phyloP scores from a whole-genome alignment of 805 yeast species.

The Clavispora phyllophila region DNA sequence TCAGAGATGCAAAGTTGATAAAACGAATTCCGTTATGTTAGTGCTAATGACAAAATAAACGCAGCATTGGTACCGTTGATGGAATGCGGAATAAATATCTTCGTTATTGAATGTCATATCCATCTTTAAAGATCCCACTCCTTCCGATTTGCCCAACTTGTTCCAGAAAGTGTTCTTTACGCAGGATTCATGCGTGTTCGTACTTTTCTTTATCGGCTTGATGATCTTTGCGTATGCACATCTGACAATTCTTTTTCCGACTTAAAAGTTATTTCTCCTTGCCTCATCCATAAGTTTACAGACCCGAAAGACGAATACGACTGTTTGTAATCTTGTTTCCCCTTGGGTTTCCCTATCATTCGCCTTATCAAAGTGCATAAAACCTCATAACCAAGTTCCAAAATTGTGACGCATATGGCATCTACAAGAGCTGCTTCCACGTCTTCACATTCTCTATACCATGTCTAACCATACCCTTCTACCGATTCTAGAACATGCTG shows the following conservation, averaged over 20 bases:
- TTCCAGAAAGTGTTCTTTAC: neutral
- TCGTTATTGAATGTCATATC: too few species aligned
- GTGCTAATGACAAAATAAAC: too few species aligned
- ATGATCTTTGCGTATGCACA: neutral
- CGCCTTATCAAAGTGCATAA: neutral
- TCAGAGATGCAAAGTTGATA: neutral
- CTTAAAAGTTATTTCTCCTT: neutral
- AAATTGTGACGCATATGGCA: neutral
- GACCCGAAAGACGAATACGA: too few species aligned
- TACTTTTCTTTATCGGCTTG: neutral
- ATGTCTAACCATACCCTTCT: slow-evolving; percentile 1
- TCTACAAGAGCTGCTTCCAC: neutral
- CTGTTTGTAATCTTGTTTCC: neutral
- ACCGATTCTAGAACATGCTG: slow-evolving; percentile 1
- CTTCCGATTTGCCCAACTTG: neutral
- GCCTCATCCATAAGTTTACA: neutral
- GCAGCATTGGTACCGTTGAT: too few species aligned
- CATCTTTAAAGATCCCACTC: neutral
- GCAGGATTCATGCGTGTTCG: neutral
- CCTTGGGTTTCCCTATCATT: neutral
- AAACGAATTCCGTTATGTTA: neutral
- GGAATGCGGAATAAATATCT: too few species aligned
- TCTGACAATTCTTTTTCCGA: neutral
- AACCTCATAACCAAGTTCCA: neutral
- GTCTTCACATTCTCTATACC: neutral